Percentiles rank a stretch among this genome's conserved stretches.
Evolutionary conservation across 129 eudicot genomes (phyloP).

Genomic region (Cynara cardunculus): DNA sequence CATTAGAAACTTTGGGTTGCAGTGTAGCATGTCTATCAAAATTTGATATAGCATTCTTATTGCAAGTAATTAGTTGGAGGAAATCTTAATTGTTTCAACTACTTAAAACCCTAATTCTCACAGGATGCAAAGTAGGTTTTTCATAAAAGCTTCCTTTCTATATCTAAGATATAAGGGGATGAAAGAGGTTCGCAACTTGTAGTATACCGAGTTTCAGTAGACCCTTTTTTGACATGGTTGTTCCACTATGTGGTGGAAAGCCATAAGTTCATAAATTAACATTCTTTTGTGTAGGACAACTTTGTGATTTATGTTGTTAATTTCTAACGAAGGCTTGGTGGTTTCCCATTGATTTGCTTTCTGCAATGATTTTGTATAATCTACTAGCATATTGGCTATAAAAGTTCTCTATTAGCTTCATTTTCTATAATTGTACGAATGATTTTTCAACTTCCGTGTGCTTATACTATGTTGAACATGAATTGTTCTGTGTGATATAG

Average conservation of each 20-base stretch:
- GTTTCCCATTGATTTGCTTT: neutral
- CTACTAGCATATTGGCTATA: neutral
- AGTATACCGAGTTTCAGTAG: neutral
- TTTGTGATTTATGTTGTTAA: neutral
- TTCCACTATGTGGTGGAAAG: neutral
- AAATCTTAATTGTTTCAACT: neutral
- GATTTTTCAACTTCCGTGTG: neutral
- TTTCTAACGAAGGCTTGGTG: neutral
- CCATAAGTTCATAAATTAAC: neutral
- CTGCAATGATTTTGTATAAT: neutral
- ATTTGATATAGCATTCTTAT: neutral
- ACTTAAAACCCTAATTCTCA: neutral
- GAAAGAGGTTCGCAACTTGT: neutral
- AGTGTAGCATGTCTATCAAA: neutral
- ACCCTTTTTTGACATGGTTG: neutral
- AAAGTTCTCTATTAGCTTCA: neutral
- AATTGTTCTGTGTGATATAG: constrained; percentile 34
- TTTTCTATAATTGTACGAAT: neutral
- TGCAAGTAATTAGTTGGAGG: neutral
- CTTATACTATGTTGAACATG: neutral
- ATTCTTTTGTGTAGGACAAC: neutral
- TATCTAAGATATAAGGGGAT: neutral
- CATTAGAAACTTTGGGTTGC: neutral
- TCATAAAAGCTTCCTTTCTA: neutral
- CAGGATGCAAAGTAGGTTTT: neutral